These are phyloP conservation scores for Pseudogymnoascus sp. DNA, from an alignment of 2,329 filamentous ascomycete genomes.

Conservation along the genomic window DNA sequence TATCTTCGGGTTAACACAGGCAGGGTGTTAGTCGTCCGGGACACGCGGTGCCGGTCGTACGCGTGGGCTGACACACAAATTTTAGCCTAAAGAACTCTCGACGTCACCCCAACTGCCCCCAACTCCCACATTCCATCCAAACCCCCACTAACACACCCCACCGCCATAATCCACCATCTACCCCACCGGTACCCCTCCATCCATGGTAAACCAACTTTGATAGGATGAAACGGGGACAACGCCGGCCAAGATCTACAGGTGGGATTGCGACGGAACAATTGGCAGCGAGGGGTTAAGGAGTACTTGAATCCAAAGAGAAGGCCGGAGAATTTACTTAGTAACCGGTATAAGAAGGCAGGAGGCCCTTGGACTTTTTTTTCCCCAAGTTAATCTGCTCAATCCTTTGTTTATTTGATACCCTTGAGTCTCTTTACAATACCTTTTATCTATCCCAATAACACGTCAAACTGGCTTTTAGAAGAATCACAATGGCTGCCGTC, in stretches of 20 bases:
- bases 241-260: not conserved
- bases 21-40: not conserved
- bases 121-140: conserved; percentile 1
- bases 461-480: not conserved
- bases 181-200: not conserved
- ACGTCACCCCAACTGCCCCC: not conserved
- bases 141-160: not conserved
- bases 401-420: conserved; percentile 6
- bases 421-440: conserved; percentile 4
- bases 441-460: not conserved
- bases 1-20: conserved; percentile 2
- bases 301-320: not conserved
- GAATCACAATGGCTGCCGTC: not conserved
- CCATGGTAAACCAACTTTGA: not conserved
- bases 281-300: not conserved
- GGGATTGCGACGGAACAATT: not conserved
- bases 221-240: not conserved
- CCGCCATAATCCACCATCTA: not conserved
- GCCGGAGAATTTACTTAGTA: conserved; percentile 1
- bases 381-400: not conserved
- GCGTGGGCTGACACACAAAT: not conserved
- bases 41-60: not conserved
- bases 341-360: not conserved
- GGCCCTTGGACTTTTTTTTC: not conserved
- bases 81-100: not conserved